Evolutionary conservation across 192 early-diverging fungal genomes (phyloP), one percentile per base, ranked within the genome.

Genomic region (Linnemannia schmuckeri): DNA sequence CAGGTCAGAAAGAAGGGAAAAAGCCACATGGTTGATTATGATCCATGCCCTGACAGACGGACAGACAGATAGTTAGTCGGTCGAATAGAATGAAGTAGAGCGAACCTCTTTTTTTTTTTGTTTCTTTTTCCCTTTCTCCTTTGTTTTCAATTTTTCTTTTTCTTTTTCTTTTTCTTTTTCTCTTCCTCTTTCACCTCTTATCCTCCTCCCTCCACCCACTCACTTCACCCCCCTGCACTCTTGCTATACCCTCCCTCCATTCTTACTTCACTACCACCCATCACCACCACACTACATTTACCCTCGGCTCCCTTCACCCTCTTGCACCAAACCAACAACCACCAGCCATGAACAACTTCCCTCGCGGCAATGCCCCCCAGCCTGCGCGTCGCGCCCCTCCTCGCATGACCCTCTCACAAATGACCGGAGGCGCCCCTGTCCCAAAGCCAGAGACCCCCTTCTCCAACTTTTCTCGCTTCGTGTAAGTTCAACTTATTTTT

Each of bases 391-490:
- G 76, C 35, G 82, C 75, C 52, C 33, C 44, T 20, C 82, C 82
- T 38, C 82, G 81, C 66, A 82, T 82, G 81, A 82, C 74, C 37
- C 73, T 82, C 44, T 82, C 81, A 44, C 68, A 82, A 70, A 76
- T 82, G 81, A 61, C 69, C 27, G 81, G 81, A 46, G 80, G 80
- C 37, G 74, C 75, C 30, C 81, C 81, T 44, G 55, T 69, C 37
- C 78, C 73, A 24, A 75, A 81, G 74, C 81, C 42, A 38, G 81
- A 89, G 30, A 89, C 93, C 2, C 92, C 94, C 41, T 95, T 95
- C 87, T 82, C 92, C 24, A 94, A 94, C 79, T 94, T 95, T 83
- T 91, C 93, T 8, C 88, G 89, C 78, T 94, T 91, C 78, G 93
- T 95, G 94, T 94, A 91, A 88, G 92, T 85, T 12, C 8, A 40